These are phyloP conservation scores for Ceratobasidium sp. DNA, from an alignment of 1,284 basidiomycete genomes.

Conservation along the genomic window DNA sequence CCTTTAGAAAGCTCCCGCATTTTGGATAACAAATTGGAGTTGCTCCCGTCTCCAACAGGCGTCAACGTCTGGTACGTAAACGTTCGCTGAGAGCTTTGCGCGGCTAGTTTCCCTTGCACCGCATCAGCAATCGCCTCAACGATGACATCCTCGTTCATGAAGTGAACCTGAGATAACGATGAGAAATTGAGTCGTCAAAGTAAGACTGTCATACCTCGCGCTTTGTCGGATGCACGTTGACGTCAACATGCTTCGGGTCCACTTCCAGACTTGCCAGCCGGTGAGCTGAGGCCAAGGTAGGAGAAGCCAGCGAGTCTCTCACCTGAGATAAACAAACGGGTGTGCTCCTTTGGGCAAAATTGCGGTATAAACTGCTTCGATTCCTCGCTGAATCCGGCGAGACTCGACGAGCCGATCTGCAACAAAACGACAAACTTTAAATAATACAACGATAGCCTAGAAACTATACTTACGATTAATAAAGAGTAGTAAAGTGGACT, in stretches of 20 bases:
- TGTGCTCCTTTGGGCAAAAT: conserved; percentile 91
- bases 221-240: conserved; percentile 99
- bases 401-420: conserved; percentile 95
- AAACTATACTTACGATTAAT: conserved; percentile 83
- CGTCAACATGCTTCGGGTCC: conserved; percentile 89
- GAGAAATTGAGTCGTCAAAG: not conserved
- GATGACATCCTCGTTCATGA: conserved; percentile 91
- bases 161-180: conserved; percentile 70
- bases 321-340: conserved; percentile 95
- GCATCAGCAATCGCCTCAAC: conserved; percentile 81
- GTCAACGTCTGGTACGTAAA: conserved; percentile 78
- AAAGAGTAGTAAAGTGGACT: conserved; percentile 88
- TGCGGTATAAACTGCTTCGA: conserved; percentile 87
- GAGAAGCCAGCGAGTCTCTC: conserved; percentile 33
- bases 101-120: conserved; percentile 73
- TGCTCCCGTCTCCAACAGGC: conserved; percentile 17
- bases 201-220: conserved; percentile 66
- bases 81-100: conserved; percentile 70
- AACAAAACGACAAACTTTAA: not conserved
- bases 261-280: conserved; percentile 71
- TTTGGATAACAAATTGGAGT: not conserved
- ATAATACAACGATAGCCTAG: not conserved
- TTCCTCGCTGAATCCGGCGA: conserved; percentile 82
- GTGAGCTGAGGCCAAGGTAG: not conserved
- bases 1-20: conserved; percentile 45